Evolutionary conservation across 2,329 filamentous ascomycete genomes (phyloP).

Genomic region (Pezizomycotina sp.): DNA sequence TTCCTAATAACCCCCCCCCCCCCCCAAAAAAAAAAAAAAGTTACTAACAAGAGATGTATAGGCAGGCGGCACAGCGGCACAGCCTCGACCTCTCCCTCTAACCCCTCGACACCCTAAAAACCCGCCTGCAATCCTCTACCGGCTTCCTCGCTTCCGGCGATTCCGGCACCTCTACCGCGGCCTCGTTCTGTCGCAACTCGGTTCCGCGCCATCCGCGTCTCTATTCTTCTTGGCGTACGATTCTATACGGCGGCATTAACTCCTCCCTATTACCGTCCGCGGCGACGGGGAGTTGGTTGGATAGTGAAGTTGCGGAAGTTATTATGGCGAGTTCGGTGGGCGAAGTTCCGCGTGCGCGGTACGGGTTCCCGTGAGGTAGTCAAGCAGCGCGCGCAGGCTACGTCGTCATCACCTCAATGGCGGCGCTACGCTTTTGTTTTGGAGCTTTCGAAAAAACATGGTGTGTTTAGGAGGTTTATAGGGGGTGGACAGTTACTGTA

Average conservation of each 20-base stretch:
- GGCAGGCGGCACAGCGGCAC: conserved; percentile 81
- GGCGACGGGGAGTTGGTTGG: conserved; percentile 10
- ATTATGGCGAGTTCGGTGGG: conserved; percentile 75
- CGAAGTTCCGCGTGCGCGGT: conserved; percentile 87
- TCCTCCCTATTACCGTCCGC: conserved; percentile 28
- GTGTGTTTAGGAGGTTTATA: conserved; percentile 75
- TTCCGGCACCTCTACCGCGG: conserved; percentile 80
- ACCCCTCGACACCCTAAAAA: conserved; percentile 97
- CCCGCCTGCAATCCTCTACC: conserved; percentile 68
- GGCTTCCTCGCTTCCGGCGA: conserved; percentile 72
- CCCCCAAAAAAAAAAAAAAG: too few species aligned
- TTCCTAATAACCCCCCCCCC: too few species aligned
- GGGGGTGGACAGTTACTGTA: conserved; percentile 82
- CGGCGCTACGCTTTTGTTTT: too few species aligned
- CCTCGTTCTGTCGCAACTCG: conserved; percentile 73
- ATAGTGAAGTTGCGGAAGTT: conserved; percentile 26
- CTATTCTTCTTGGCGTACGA: conserved; percentile 98
- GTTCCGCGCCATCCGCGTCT: conserved; percentile 81
- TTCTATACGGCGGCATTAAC: conserved; percentile 44
- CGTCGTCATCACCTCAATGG: too few species aligned
- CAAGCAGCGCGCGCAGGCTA: conserved; percentile 90
- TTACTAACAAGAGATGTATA: conserved; percentile 27
- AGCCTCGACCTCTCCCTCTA: conserved; percentile 94
- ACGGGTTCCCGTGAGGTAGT: conserved; percentile 91
- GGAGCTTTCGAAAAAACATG: too few species aligned